Conservation (phyloP, 306 rosid species). For the Dalbergia oliveri region DNA sequence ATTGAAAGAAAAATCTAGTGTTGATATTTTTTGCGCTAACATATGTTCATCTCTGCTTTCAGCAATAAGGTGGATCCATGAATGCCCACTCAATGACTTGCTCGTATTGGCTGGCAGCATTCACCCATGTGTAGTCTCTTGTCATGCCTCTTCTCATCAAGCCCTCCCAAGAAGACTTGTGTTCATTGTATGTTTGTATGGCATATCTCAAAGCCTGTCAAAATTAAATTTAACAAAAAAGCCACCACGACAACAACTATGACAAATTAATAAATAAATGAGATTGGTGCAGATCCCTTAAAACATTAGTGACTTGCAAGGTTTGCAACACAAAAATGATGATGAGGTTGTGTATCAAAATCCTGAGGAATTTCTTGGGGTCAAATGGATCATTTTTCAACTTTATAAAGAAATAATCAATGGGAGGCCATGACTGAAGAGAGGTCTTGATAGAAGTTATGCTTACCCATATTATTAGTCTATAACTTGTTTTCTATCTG, state of each 20-base stretch:
- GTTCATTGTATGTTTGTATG: conserved; percentile 59
- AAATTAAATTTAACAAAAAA: too few relatives aligned
- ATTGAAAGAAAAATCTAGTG: too few relatives aligned
- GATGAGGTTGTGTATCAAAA: too few relatives aligned
- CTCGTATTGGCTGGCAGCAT: conserved; percentile 79
- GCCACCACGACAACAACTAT: too few relatives aligned
- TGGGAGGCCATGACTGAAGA: too few relatives aligned
- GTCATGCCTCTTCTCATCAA: conserved; percentile 78
- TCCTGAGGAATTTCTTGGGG: too few relatives aligned
- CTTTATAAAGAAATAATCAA: too few relatives aligned
- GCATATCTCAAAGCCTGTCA: conserved; percentile 73
- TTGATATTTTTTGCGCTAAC: neutral
- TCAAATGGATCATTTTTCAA: too few relatives aligned
- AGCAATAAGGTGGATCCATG: conserved; percentile 72
- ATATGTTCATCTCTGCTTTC: conserved; percentile 26
- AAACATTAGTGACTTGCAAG: neutral
- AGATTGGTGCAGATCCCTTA: too few relatives aligned
- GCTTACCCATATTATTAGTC: conserved; percentile 5
- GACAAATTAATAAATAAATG: too few relatives aligned
- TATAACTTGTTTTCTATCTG: neutral
- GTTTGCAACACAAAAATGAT: neutral
- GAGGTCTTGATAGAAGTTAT: neutral
- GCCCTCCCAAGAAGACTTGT: conserved; percentile 83
- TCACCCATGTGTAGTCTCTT: conserved; percentile 78
- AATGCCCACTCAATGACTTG: conserved; percentile 79